Evolutionary conservation across 371 early-diverging fungal species (phyloP).

Genomic region (Syncephalastrum contaminatum): DNA sequence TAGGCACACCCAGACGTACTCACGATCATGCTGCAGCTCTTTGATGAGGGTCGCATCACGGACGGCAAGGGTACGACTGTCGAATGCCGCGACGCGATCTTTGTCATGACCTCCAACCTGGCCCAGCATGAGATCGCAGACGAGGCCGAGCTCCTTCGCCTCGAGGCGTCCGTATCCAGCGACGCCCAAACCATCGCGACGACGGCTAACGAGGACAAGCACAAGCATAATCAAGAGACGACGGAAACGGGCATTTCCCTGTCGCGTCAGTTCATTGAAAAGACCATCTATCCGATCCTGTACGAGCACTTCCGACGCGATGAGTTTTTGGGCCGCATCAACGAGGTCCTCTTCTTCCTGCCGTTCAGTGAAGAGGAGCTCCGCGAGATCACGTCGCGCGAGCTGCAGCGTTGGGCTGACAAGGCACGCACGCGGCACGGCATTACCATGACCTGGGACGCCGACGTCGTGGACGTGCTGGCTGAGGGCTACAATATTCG

Average conservation of each 20-base stretch:
- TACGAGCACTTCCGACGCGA: conserved; percentile 58
- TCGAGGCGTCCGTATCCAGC: conserved; percentile 46
- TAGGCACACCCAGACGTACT: conserved; percentile 67
- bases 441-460: conserved; percentile 54
- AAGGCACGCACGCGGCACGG: conserved; percentile 53
- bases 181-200: conserved; percentile 42
- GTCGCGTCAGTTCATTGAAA: conserved; percentile 53
- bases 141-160: conserved; percentile 52
- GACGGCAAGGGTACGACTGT: conserved; percentile 70
- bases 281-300: conserved; percentile 57
- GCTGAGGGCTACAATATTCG: conserved; percentile 56
- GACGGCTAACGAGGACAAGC: conserved; percentile 20
- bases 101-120: conserved; percentile 74
- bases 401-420: conserved; percentile 52
- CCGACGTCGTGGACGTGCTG: conserved; percentile 50
- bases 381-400: conserved; percentile 45
- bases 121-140: conserved; percentile 69
- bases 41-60: conserved; percentile 73
- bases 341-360: conserved; percentile 58
- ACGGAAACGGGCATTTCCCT: conserved; percentile 35
- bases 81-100: conserved; percentile 65
- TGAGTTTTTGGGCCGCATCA: conserved; percentile 64
- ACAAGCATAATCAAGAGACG: conserved; percentile 6
- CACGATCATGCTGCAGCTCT: conserved; percentile 65
- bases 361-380: conserved; percentile 58